phyloP scores from a whole-genome alignment of 805 yeast genomes.

The Zygotorulaspora sp. region DNA sequence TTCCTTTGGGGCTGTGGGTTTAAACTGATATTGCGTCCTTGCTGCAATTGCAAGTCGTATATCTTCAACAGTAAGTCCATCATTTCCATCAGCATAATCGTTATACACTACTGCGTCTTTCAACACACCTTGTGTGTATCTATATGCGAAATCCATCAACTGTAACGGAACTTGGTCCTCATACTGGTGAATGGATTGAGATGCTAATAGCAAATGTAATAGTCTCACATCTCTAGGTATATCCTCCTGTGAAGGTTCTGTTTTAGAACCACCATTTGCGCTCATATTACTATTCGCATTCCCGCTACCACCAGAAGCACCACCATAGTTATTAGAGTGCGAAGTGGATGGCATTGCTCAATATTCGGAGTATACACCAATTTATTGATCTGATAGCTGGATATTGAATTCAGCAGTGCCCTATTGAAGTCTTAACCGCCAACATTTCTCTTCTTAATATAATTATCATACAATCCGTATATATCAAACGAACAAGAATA shows the following conservation, averaged over 20 bases:
- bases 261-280: conserved; percentile 4
- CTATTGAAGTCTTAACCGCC: too few species aligned
- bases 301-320: not conserved
- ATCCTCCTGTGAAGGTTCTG: conserved; percentile 30
- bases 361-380: too few species aligned
- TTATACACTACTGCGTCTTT: conserved; percentile 86
- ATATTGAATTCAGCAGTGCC: too few species aligned
- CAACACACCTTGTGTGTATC: conserved; percentile 79
- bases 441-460: too few species aligned
- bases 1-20: conserved; percentile 89
- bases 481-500: too few species aligned
- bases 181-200: conserved; percentile 85
- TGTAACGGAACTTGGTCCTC: conserved; percentile 96
- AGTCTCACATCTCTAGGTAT: conserved; percentile 87
- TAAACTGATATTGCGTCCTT: conserved; percentile 91
- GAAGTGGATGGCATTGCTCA: not conserved
- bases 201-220: conserved; percentile 83
- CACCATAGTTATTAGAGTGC: not conserved
- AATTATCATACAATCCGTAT: too few species aligned
- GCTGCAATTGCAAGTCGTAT: conserved; percentile 90
- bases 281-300: not conserved
- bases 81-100: conserved; percentile 66
- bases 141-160: conserved; percentile 92
- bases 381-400: too few species aligned
- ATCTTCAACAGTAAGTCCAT: conserved; percentile 78